These are phyloP conservation scores for Cymbopogon flexuosus DNA, from an alignment of 202 grass and related monocot species.

Conservation along the genomic window DNA sequence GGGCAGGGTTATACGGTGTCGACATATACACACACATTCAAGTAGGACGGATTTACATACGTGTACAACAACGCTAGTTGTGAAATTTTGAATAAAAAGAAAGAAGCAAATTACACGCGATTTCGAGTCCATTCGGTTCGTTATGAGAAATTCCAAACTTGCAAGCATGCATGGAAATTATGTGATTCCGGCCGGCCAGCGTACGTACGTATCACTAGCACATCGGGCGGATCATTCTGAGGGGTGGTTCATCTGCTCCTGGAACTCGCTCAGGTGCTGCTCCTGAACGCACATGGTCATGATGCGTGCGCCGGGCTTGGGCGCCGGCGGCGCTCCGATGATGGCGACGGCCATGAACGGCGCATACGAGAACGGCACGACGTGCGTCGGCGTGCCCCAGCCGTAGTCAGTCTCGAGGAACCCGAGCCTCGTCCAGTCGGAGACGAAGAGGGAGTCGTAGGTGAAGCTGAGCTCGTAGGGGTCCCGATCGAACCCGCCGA, in stretches of 20 bases:
- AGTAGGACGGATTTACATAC: no score
- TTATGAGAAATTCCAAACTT: neutral
- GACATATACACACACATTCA: no score
- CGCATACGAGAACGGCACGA: slow-evolving; percentile 56
- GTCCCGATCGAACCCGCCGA: slow-evolving; percentile 51
- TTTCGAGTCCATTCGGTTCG: no score
- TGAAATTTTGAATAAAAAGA: no score
- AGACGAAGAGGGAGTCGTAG: slow-evolving; percentile 72
- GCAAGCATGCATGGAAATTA: neutral
- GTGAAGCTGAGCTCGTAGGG: slow-evolving; percentile 64
- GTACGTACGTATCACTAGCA: no score
- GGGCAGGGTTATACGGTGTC: no score
- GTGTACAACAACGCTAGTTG: no score
- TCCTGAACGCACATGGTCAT: slow-evolving; percentile 92
- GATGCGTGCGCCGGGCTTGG: slow-evolving; percentile 45
- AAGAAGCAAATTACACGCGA: no score
- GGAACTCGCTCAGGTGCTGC: slow-evolving; percentile 51
- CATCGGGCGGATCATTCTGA: neutral
- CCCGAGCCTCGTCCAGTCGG: slow-evolving; percentile 73
- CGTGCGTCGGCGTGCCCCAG: slow-evolving; percentile 60
- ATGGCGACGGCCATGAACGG: slow-evolving; percentile 74
- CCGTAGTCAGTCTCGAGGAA: slow-evolving; percentile 82
- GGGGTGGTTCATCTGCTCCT: slow-evolving; percentile 55
- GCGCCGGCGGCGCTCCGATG: slow-evolving; percentile 58
- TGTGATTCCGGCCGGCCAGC: no score